Base-by-base conservation (phyloP, 306 rosid species). In the Clitoria ternatea region DNA sequence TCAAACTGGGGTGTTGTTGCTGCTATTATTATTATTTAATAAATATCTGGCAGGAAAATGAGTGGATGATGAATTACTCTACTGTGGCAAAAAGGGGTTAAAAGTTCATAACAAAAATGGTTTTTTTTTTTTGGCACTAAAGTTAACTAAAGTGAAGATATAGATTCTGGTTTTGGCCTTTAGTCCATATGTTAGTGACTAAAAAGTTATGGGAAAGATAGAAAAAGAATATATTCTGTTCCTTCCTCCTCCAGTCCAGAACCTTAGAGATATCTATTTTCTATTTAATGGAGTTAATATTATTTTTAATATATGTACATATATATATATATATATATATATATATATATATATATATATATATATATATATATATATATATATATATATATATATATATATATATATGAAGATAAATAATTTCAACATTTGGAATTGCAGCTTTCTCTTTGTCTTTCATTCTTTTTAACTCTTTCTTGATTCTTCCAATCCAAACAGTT, bases 141-240 rank as follows among this genome's bases (percentile, higher is more conserved):
- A 47, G 27, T 66, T 15, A 37, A 42, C 24, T 72, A 7, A 57
- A 76, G 48, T 48, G 32, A 23, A 69, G 40, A 44, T 71, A 56
- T 17, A 49, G 61, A 72, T 42, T 76, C 76, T 77, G 78, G 32
- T 36, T 73, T 72, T 67, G 50, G 62, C 69, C 22, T 56, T 69
- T 69, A 45, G 60, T 55, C 52, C 45, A 10, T 74, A 70, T 76
- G 66, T 37, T 68, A 30, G 63, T 66, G 65, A 13, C 66, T 20
- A 23, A 57, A 76, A 76, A 77, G 69, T 36, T 77, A 54, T 37
- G 54, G 65, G 68, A 65, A 76, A 82, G 52, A 68, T 66, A 49
- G 33, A 64, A 67, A 75, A 53, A 76, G 70, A 77, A 72, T 72
- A 72, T 73, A 60, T 73, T 67, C 59, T 53, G 63, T 17, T 59